Evolutionary conservation across 2,329 filamentous ascomycete species (phyloP), one percentile per base, ranked within the genome.

Genomic region (Xenosphaeropsis pyriputrescens): DNA sequence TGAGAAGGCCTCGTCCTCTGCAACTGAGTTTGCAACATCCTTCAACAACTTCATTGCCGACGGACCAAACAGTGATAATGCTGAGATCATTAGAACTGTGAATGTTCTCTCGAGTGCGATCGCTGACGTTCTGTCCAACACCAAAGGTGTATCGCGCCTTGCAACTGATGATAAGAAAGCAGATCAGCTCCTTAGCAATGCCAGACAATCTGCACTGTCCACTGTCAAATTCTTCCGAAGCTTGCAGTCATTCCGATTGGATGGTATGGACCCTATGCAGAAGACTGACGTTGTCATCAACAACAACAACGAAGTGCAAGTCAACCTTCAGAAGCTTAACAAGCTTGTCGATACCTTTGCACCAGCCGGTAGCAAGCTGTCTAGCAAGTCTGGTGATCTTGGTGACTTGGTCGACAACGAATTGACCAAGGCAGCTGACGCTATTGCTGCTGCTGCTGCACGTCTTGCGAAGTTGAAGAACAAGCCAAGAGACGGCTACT

Each of bases 11-110:
- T 91, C 88, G 6, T 77, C 86, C 8, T 93, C 79, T 46, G 85
- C 91, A 11, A 96, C 93, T 59, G 91, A 98, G 56, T 98, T 98
- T 59, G 91, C 89, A 2, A 96, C 89, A 0, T 80, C 91, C 0
- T 98, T 96, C 69, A 98, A 95, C 65, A 93, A 93, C 60, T 96
- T 93, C 58, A 93, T 98, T 50, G 91, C 89, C 6, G 91, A 98
- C 54, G 91, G 91, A 0, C 88, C 89, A 5, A 93, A 88, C 57
- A 85, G 84, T 55, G 79, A 78, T 8, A 85, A 95, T 52, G 75
- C 82, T 2, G 88, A 94, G 42, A 81, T 98, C 43, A 96, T 96
- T 59, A 86, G 86, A 55, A 85, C 85, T 1, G 83, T 94, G 50
- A 91, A 85, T 52, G 74, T 86, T 37, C 95, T 96, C 59, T 72